A percentile compares a stretch with the other conserved stretches of the same genome.
phyloP scores from a whole-genome alignment of 495 filamentous ascomycete species.

The Parmelia sp. region DNA sequence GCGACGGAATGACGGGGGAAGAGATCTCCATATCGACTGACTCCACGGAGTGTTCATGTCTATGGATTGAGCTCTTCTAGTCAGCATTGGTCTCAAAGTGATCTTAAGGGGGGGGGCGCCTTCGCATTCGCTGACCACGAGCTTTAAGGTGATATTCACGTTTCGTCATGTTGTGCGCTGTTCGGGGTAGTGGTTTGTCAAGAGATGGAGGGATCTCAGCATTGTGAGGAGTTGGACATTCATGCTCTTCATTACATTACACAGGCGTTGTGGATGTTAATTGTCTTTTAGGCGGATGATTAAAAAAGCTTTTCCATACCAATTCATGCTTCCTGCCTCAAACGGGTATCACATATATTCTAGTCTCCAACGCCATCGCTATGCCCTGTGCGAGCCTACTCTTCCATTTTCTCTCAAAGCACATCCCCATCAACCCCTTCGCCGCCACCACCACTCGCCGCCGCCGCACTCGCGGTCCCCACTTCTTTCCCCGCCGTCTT shows the following conservation, averaged over 20 bases:
- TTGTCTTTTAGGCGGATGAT: background rate
- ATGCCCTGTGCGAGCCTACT: constrained; percentile 31
- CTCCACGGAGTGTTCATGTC: constrained; percentile 19
- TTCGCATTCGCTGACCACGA: background rate
- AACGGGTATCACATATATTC: constrained; percentile 17
- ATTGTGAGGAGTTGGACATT: background rate
- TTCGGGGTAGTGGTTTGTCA: background rate
- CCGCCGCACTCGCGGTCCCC: constrained; percentile 29
- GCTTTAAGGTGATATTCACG: background rate
- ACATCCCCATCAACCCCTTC: constrained; percentile 21
- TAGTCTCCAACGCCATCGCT: constrained; percentile 44
- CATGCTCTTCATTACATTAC: background rate
- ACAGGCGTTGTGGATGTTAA: background rate
- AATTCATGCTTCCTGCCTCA: background rate
- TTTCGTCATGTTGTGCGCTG: background rate
- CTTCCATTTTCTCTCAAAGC: constrained; percentile 16
- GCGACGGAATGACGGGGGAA: background rate
- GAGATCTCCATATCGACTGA: constrained; percentile 21
- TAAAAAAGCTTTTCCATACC: constrained; percentile 2
- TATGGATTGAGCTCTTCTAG: constrained; percentile 11
- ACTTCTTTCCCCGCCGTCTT: constrained; percentile 28
- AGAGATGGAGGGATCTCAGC: background rate
- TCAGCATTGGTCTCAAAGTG: background rate
- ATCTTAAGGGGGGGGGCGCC: background rate
- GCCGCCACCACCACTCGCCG: constrained; percentile 22